phyloP scores from a whole-genome alignment of 345 rosid species.

The Melaleuca quinquenervia region DNA sequence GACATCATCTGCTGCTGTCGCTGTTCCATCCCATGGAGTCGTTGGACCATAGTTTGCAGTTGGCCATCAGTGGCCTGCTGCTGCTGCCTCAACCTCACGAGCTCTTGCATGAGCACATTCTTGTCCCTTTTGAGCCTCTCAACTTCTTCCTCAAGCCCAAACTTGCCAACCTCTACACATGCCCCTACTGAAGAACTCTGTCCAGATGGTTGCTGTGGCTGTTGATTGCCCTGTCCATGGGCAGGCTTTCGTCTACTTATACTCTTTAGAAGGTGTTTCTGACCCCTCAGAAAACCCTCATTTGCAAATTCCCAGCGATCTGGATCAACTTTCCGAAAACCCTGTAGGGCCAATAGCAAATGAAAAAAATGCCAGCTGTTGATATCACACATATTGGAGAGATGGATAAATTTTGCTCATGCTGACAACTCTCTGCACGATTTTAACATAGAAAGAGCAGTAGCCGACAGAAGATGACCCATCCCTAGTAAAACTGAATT shows the following conservation, averaged over 20 bases:
- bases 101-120: conserved; percentile 98
- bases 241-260: conserved; percentile 85
- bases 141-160: conserved; percentile 95
- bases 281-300: conserved; percentile 90
- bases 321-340: conserved; percentile 94
- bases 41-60: conserved; percentile 80
- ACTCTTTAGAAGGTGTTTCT: conserved; percentile 67
- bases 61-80: conserved; percentile 89
- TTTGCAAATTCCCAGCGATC: conserved; percentile 98
- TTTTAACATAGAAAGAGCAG: not conserved
- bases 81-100: conserved; percentile 87
- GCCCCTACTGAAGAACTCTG: conserved; percentile 72
- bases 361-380: not conserved
- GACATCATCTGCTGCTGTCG: conserved; percentile 98
- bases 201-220: conserved; percentile 48
- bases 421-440: not conserved
- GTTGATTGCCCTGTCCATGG: conserved; percentile 57
- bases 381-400: not conserved
- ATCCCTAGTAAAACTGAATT: not conserved
- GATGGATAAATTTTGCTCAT: not conserved
- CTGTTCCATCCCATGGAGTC: conserved; percentile 97
- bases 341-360: conserved; percentile 35
- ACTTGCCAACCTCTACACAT: conserved; percentile 97
- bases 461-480: not conserved
- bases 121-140: conserved; percentile 98